Evolutionary conservation across 2,329 filamentous ascomycete species (phyloP), one percentile per base, ranked within the genome.

Genomic region (Triangularia setosa): DNA sequence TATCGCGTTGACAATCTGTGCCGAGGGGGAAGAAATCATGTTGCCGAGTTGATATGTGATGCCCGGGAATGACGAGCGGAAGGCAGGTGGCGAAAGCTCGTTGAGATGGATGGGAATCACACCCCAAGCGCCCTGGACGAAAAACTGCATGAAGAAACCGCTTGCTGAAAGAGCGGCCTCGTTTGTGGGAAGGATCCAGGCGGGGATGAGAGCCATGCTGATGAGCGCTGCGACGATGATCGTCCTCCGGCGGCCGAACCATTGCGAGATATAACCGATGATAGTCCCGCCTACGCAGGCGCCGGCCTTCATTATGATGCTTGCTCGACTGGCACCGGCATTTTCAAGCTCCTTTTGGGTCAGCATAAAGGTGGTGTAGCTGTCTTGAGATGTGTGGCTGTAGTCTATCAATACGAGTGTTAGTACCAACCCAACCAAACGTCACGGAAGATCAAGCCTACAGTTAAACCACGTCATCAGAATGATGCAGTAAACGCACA

Each of bases 291-390:
- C 90, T 1, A 92, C 85, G 69, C 89, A 90, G 53, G 90, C 90
- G 25, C 91, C 90, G 1, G 84, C 87, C 78, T 93, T 93, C 87
- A 92, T 92, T 64, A 93, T 76, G 69, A 93, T 93, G n/a, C 86
- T 89, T 16, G 90, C 90, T n/a, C 89, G 86, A 7, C 84, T 89
- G 4, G 90, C 88, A 0, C 81, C 82, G 1, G 79, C 73, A 71
- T 91, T 89, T 62, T 81, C 72, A 64, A 93, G 81, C 67, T 87
- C 86, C 76, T 93, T 93, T 70, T 91, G 83, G 4, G 83, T 83
- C 44, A 89, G 80, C 88, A 93, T 90, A 74, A 93, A 92, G 2
- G 90, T 93, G 0, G 90, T 92, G 79, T 93, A 93, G 58, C 85
- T 89, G 78, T 94, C 91, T 75, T 94, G 90, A 24, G 87, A 89